These are phyloP conservation scores for Malbranchea zuffiana DNA, from an alignment of 2,329 filamentous ascomycete species.

Conservation along the genomic window DNA sequence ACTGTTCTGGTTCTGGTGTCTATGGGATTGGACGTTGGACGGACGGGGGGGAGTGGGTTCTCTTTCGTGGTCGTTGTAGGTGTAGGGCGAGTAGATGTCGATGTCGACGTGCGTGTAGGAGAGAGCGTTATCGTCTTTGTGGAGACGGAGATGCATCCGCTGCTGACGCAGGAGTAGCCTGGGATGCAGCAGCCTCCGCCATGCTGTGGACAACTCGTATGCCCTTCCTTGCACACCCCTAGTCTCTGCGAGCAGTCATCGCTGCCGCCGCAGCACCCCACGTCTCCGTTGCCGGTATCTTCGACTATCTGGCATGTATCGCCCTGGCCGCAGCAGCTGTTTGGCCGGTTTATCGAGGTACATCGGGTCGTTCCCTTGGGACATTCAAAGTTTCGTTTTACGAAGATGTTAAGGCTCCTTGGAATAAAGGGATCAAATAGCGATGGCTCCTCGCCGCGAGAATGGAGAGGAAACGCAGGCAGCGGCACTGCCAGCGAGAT, in stretches of 20 bases:
- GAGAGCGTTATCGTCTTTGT: slow-evolving; percentile 29
- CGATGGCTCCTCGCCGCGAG: too few relatives aligned
- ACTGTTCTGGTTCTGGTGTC: slow-evolving; percentile 30
- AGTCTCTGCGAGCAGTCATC: slow-evolving; percentile 44
- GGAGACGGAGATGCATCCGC: slow-evolving; percentile 25
- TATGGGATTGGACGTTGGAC: slow-evolving; percentile 23
- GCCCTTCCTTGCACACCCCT: slow-evolving; percentile 53
- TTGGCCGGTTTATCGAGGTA: slow-evolving; percentile 43
- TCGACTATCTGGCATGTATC: slow-evolving; percentile 45
- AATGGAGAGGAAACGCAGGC: too few relatives aligned
- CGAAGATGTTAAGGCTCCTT: slow-evolving; percentile 17
- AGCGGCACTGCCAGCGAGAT: background rate
- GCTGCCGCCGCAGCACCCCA: slow-evolving; percentile 52
- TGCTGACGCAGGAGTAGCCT: slow-evolving; percentile 4
- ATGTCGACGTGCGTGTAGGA: slow-evolving; percentile 28
- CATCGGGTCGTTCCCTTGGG: slow-evolving; percentile 46
- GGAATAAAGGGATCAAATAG: too few relatives aligned
- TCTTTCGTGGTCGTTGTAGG: slow-evolving; percentile 26
- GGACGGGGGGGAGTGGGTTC: slow-evolving; percentile 21
- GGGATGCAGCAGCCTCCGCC: slow-evolving; percentile 8
- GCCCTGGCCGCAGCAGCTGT: slow-evolving; percentile 47
- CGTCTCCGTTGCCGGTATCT: slow-evolving; percentile 44
- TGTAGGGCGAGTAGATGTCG: slow-evolving; percentile 24
- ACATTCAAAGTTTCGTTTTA: slow-evolving; percentile 45
- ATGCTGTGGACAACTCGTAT: slow-evolving; percentile 48